These are phyloP conservation scores for Digitaria exilis DNA, from an alignment of 202 grass and related monocot species.

Conservation along the genomic window DNA sequence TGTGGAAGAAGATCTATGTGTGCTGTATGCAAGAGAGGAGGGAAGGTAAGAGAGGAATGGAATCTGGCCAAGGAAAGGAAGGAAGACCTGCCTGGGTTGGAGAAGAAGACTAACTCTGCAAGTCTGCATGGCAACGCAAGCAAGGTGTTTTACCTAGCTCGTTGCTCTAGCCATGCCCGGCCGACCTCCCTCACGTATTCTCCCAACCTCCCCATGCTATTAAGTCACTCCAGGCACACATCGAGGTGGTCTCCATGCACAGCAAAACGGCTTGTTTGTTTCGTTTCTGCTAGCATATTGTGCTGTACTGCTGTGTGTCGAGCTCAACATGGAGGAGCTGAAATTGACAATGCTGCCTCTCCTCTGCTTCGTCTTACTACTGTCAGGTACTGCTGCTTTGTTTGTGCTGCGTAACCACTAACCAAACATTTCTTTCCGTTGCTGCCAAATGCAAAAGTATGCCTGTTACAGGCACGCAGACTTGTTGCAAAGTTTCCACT, in stretches of 20 bases:
- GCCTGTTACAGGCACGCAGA: too few species aligned
- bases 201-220: neutral
- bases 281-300: neutral
- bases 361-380: neutral
- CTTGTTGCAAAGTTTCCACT: too few species aligned
- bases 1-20: too few species aligned
- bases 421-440: neutral
- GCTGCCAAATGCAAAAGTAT: too few species aligned
- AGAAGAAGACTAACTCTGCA: neutral
- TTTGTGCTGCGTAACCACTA: too few species aligned
- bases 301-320: neutral
- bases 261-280: too few species aligned
- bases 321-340: neutral
- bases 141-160: neutral
- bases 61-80: neutral
- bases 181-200: neutral
- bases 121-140: neutral
- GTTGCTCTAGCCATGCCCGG: neutral
- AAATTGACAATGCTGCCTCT: neutral
- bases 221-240: neutral
- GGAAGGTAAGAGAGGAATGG: neutral
- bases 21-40: too few species aligned
- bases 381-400: neutral
- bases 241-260: too few species aligned
- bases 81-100: neutral